These are phyloP conservation scores for Polymyxa betae DNA, from an alignment of 208 protist genomes.

Conservation along the genomic window DNA sequence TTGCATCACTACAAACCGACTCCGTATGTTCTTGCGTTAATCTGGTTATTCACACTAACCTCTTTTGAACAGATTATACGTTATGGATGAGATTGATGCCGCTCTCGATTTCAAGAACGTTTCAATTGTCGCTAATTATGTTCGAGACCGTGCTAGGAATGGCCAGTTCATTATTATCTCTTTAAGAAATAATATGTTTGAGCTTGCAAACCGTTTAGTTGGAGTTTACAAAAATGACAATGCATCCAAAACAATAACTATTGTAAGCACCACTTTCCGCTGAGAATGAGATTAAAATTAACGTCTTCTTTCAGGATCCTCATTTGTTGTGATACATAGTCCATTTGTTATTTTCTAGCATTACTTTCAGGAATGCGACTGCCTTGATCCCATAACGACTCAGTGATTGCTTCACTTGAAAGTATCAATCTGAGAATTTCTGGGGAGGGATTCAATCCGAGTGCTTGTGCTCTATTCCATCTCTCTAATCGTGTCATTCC, in stretches of 20 bases:
- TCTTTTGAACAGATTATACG: slow-evolving; percentile 96
- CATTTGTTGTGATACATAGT: neutral
- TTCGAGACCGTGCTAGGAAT: slow-evolving; percentile 91
- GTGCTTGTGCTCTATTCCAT: neutral
- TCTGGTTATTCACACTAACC: neutral
- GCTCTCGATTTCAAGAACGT: slow-evolving; percentile 99
- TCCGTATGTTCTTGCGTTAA: slow-evolving; percentile 21
- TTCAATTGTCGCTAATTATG: slow-evolving; percentile 95
- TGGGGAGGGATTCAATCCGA: neutral
- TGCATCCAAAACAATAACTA: slow-evolving; percentile 91
- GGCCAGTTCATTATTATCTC: slow-evolving; percentile 99
- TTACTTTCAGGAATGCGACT: neutral
- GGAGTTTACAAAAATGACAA: slow-evolving; percentile 99
- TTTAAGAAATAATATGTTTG: slow-evolving; percentile 84
- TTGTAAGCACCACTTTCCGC: slow-evolving; percentile 70
- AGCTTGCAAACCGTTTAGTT: slow-evolving; percentile 69
- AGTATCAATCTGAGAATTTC: neutral
- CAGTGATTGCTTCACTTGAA: neutral
- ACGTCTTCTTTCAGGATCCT: neutral
- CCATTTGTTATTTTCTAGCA: neutral
- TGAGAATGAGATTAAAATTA: neutral
- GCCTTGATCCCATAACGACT: neutral
- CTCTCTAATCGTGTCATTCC: neutral
- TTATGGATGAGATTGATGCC: slow-evolving; percentile 99
- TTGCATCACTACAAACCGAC: slow-evolving; percentile 98